Evolutionary conservation across 768 basidiomycete species (phyloP), one percentile per base, ranked within the genome.

Genomic region (Psilocybe cyanescens): DNA sequence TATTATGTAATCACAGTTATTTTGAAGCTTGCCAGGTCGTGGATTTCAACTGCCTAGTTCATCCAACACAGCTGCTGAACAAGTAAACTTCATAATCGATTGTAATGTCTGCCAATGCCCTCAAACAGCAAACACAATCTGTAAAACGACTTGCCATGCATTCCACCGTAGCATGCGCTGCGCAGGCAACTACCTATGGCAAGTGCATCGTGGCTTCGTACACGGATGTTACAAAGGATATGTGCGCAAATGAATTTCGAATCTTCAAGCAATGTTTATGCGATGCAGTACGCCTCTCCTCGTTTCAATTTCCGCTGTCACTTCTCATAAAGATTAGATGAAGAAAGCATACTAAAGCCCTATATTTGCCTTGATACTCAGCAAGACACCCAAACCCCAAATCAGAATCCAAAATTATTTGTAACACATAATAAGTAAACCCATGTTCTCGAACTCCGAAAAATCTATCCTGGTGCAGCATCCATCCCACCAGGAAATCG

Each of bases 141-240:
- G 70, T 94, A 45, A 80, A 83, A 62, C 82, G 85, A 28, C 76
- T 94, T 24, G 92, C 91, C n/a, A 64, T 85, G 17, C 86, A 89
- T 65, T 83, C 91, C 2, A 92, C 90, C 1, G 81, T 82, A 2
- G 91, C 90, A 14, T 93, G 92, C 67, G 78, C 89, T 8, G 63
- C 79, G 6, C 84, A 95, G 70, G 95, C 95, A 29, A 74, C 85
- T 3, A 79, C 76, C 4, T 99, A 99, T 72, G 97, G 94, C 24
- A 90, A 90, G 78, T 99, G 97, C 75, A 88, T 99, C 49, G 78
- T 90, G 30, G 83, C 86, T 1, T 85, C 85, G 3, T 97, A 97
- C 74, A 86, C 86, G 30, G 97, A 99, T 63, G 89, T 94, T 4
- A 85, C 79, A 61, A 91, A 90, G 72, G 92, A 93, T 67, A 84